Evolutionary conservation across 305 asterid species (phyloP), one percentile per base, ranked within the genome.

Genomic region (Withania somnifera): DNA sequence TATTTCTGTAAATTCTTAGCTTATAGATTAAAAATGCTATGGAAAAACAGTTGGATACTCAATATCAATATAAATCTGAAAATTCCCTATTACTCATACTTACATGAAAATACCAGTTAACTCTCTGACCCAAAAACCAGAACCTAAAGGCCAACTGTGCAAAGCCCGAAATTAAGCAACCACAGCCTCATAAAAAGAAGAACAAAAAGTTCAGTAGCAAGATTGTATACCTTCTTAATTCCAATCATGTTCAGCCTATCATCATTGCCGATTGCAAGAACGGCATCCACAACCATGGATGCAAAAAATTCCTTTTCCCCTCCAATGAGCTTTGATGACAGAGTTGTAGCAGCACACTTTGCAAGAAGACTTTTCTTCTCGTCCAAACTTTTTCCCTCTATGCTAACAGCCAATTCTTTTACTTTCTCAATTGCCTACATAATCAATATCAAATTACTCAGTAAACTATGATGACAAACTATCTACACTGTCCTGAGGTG

Each of bases 221-320:
- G 56, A 69, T 42, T 26, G 79, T 47, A 15, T 15, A 73, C 99
- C 98, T 97, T 97, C 90, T 97, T 97, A 47, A 97, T 93, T 80
- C 99, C 99, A 66, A 97, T 94, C 99, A 97, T 94, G 86, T 91
- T 97, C 78, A 97, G 82, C 89, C 98, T 93, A 86, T 97, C 98
- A 4, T 94, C 99, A 68, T 79, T 54, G 81, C 98, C 97, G 52
- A 97, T 97, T 79, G 97, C 90, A 87, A 97, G 85, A 86, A 97
- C 98, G 13, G 99, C 91, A 89, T 97, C 97, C 54, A 97, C 99
- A 68, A 94, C 98, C 98, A 97, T 97, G 82, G 91, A 86, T 19
- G 98, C 97, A 87, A 97, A 96, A 82, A 97, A 97, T 83, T 94
- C 99, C 90, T 97, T 97, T 85, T 97, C 99, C 54, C 99, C 99